Conservation (phyloP, 805 yeast genomes). For the Priceomyces melissophilus region DNA sequence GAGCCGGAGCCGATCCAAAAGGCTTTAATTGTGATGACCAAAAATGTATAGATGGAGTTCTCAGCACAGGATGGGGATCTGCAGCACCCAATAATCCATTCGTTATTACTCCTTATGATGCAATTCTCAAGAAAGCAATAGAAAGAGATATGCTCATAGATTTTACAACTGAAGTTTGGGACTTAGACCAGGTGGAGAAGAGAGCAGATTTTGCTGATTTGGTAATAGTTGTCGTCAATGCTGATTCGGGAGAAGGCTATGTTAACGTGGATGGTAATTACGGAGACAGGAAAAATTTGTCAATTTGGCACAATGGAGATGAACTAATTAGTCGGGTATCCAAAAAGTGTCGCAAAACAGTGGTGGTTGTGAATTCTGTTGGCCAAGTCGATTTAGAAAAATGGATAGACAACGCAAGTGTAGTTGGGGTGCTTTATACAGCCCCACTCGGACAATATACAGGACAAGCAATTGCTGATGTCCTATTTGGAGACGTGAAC, state of each 20-base stretch:
- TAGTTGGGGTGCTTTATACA: conserved; percentile 54
- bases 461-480: conserved; percentile 57
- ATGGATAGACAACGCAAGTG: conserved; percentile 55
- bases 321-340: conserved; percentile 48
- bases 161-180: conserved; percentile 44
- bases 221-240: conserved; percentile 51
- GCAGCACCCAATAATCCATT: conserved; percentile 55
- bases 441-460: conserved; percentile 57
- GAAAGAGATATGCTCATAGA: conserved; percentile 45
- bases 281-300: conserved; percentile 54
- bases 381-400: conserved; percentile 60
- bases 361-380: conserved; percentile 57
- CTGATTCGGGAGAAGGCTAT: conserved; percentile 59
- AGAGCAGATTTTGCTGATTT: conserved; percentile 49
- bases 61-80: conserved; percentile 65
- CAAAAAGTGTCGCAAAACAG: conserved; percentile 48
- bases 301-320: conserved; percentile 59
- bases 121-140: conserved; percentile 46
- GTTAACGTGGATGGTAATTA: conserved; percentile 54
- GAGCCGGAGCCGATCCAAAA: conserved; percentile 48
- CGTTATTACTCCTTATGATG: conserved; percentile 58
- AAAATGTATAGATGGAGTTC: conserved; percentile 49
- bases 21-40: conserved; percentile 57
- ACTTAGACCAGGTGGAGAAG: conserved; percentile 40
- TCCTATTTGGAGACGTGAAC: conserved; percentile 56